Percentiles rank a stretch among this genome's conserved stretches.
Evolutionary conservation across 2,329 filamentous ascomycete species (phyloP).

Genomic region (Daldinia sp.): DNA sequence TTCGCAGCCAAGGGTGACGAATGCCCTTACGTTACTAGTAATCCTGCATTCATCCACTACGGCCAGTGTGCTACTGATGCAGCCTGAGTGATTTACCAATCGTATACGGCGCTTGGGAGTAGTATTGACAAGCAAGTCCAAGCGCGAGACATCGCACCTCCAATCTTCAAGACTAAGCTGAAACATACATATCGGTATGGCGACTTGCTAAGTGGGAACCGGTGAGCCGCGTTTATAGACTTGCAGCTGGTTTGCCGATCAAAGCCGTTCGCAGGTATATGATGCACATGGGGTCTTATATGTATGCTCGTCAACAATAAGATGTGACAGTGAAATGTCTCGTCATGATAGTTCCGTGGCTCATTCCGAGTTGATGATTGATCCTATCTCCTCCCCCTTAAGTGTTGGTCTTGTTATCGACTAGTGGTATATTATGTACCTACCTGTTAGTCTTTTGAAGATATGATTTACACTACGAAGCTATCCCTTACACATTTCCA

Average conservation of each 20-base stretch:
- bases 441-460: neutral
- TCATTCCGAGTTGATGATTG: neutral
- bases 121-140: slow-evolving; percentile 13
- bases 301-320: neutral
- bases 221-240: slow-evolving; percentile 27
- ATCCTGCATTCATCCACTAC: neutral
- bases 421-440: neutral
- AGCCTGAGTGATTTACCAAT: neutral
- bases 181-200: slow-evolving; percentile 37
- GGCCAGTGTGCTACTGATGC: slow-evolving; percentile 11
- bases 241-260: slow-evolving; percentile 18
- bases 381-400: neutral
- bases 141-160: neutral
- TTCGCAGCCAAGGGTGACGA: slow-evolving; percentile 10
- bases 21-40: slow-evolving; percentile 2
- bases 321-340: neutral
- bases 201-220: slow-evolving; percentile 13
- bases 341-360: neutral
- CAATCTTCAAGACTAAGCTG: slow-evolving; percentile 11
- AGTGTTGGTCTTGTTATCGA: neutral
- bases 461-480: neutral
- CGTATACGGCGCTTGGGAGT: slow-evolving; percentile 6
- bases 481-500: neutral
- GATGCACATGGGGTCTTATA: slow-evolving; percentile 8
- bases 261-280: slow-evolving; percentile 6